Evolutionary conservation across 495 filamentous ascomycete genomes (phyloP), one percentile per base, ranked within the genome.

Genomic region (Cladorrhinum samala): DNA sequence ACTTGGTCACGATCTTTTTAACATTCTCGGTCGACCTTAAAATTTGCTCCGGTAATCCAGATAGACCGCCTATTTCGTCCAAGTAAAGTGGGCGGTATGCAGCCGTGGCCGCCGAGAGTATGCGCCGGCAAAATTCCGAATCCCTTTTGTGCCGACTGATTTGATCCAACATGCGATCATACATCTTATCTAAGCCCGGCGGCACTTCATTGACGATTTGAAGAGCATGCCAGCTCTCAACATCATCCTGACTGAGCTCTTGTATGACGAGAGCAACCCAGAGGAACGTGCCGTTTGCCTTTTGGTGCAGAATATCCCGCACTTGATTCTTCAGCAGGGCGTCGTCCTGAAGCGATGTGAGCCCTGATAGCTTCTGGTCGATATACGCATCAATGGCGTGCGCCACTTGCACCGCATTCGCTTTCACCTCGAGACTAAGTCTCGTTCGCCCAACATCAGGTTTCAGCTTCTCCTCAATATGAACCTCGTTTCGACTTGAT

Each of bases 341-440:
- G 38, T 40, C 38, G 38, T 40, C 38, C 13, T 40, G 61, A 71
- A 55, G 16, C 52, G 1, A 18, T 40, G 6, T 19, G 37, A 50
- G 50, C 17, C 19, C 23, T 39, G 6, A 56, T 42, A 70, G 52
- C 52, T 69, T 76, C 30, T 64, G 25, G 0, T 61, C 14, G 37
- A 78, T 72, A 49, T 65, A 78, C 0, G 21, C 21, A 7, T 60
- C 24, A 41, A 68, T 57, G 20, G 62, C 65, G 9, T 46, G 19
- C n/a, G 61, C 59, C 17, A 61, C 49, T 4, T 27, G 54, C 3
- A 27, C 33, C 47, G 4, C 27, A 11, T 53, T 53, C 16, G 52
- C 58, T 40, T 68, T 64, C 18, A 71, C 19, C 62, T 73, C 67
- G 17, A 74, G 61, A 19, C 53, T 54, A 14, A 72, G 60, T 51